These are phyloP conservation scores for Arabidopsis arenosa DNA, from an alignment of 345 rosid species.

Conservation along the genomic window DNA sequence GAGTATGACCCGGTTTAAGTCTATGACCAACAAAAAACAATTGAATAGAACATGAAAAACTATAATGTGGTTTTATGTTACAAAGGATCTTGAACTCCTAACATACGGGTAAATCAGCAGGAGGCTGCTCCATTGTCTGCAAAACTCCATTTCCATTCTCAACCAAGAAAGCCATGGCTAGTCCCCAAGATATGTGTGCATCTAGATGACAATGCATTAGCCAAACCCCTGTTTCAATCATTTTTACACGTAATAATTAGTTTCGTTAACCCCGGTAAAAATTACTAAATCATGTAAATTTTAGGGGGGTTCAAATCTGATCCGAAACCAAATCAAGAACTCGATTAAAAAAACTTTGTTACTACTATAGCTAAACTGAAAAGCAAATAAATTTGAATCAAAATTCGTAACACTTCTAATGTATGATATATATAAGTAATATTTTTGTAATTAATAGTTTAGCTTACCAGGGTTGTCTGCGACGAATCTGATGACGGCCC, in stretches of 20 bases:
- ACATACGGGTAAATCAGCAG: conserved; percentile 73
- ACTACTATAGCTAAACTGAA: no score
- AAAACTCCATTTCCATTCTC: conserved; percentile 70
- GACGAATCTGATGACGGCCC: conserved; percentile 93
- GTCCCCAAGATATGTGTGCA: conserved; percentile 86
- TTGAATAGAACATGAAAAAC: conserved; percentile 31
- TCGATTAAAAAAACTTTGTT: no score
- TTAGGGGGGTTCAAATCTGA: no score
- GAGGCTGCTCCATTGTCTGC: conserved; percentile 67
- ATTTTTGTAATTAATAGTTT: no score
- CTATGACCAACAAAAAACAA: conserved; percentile 34
- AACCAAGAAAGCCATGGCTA: conserved; percentile 89
- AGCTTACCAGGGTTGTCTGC: conserved; percentile 92
- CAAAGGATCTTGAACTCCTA: conserved; percentile 32
- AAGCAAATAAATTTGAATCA: no score
- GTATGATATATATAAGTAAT: no score
- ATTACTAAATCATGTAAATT: not conserved
- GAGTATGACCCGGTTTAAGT: not conserved
- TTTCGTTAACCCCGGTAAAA: not conserved
- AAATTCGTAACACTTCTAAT: no score
- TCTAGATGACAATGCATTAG: conserved; percentile 97
- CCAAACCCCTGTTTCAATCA: conserved; percentile 72
- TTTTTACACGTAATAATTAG: not conserved
- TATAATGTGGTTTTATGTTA: conserved; percentile 12
- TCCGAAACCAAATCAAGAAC: no score